A percentile compares a stretch with the other conserved stretches of the same genome.
These are phyloP conservation scores for Parascedosporium putredinis DNA, from an alignment of 2,329 filamentous ascomycete species.

Conservation along the genomic window DNA sequence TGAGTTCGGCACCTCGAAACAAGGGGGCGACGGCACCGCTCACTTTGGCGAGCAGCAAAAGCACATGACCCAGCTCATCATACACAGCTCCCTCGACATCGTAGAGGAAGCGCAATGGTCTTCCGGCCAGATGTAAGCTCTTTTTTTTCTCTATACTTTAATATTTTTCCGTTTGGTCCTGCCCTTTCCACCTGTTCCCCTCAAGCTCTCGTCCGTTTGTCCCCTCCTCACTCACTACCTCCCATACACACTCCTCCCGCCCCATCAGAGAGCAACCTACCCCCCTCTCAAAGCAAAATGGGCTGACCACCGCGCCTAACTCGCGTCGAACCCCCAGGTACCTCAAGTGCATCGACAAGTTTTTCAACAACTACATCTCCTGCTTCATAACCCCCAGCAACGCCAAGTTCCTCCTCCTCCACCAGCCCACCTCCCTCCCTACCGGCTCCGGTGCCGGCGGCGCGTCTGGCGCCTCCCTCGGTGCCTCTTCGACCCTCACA, in stretches of 20 bases:
- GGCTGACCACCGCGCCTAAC: constrained; percentile 1
- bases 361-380: constrained; percentile 90
- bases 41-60: constrained; percentile 81
- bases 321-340: constrained; percentile 48
- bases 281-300: constrained; percentile 8
- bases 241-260: too few species aligned
- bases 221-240: too few species aligned
- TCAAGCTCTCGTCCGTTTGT: constrained; percentile 12
- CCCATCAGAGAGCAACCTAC: too few species aligned
- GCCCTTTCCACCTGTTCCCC: constrained; percentile 9
- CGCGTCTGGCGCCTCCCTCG: constrained; percentile 17
- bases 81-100: constrained; percentile 87
- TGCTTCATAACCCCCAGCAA: constrained; percentile 91
- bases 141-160: too few species aligned
- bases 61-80: constrained; percentile 95
- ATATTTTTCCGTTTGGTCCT: too few species aligned
- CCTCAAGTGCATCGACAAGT: constrained; percentile 91
- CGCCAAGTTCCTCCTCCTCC: constrained; percentile 87
- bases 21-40: constrained; percentile 84
- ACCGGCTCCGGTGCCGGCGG: constrained; percentile 32
- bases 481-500: constrained; percentile 34
- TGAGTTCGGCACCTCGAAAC: constrained; percentile 93
- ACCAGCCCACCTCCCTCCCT: constrained; percentile 52
- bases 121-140: constrained; percentile 67
- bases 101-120: constrained; percentile 96